A percentile compares a stretch with the other conserved stretches of the same genome.
phyloP scores from a whole-genome alignment of 371 early-diverging fungal species.

The Rhizomucor miehei region DNA sequence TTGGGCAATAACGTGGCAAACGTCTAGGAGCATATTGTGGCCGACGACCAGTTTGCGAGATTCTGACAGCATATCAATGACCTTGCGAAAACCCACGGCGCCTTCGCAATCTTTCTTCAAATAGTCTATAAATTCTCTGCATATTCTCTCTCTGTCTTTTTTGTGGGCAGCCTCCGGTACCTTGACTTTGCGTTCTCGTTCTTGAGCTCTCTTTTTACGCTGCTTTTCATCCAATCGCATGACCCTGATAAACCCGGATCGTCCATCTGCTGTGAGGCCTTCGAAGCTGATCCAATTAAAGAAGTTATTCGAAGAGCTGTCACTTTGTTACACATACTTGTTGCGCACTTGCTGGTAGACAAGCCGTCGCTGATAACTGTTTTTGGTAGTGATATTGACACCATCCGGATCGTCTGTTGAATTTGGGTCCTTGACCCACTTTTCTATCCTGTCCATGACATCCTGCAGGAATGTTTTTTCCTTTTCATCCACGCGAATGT shows the following conservation, averaged over 20 bases:
- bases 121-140: background rate
- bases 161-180: conserved; percentile 2
- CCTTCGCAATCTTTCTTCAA: conserved; percentile 51
- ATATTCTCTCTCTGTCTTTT: background rate
- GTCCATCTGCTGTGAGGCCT: conserved; percentile 46
- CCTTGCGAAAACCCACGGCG: conserved; percentile 72
- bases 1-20: conserved; percentile 70
- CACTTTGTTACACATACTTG: conserved; percentile 20
- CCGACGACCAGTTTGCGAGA: conserved; percentile 75
- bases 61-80: conserved; percentile 73
- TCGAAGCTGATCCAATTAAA: conserved; percentile 23
- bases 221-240: conserved; percentile 41
- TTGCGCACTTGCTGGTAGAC: conserved; percentile 71
- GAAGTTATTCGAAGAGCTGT: background rate
- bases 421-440: conserved; percentile 45
- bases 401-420: conserved; percentile 25
- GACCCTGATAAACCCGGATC: conserved; percentile 39
- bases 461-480: conserved; percentile 51
- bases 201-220: conserved; percentile 23
- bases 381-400: conserved; percentile 48
- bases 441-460: conserved; percentile 38
- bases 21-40: conserved; percentile 83
- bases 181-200: conserved; percentile 10
- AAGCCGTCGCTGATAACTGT: conserved; percentile 60
- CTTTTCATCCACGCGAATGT: conserved; percentile 61